These are phyloP conservation scores for Astrothelium subdiscretum DNA, from an alignment of 495 filamentous ascomycete genomes.

Conservation along the genomic window DNA sequence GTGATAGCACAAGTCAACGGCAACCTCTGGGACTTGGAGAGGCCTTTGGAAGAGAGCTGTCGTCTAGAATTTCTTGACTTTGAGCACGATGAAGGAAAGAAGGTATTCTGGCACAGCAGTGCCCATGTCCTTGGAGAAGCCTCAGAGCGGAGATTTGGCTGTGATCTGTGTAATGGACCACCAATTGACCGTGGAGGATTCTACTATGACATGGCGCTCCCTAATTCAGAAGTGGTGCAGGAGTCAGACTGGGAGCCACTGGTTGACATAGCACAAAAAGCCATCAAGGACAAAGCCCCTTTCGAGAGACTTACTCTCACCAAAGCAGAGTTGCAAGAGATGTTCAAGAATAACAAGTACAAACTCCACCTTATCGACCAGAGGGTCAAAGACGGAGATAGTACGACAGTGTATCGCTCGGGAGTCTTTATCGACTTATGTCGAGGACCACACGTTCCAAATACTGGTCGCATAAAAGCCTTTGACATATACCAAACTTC, in stretches of 20 bases:
- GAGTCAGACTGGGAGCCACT: constrained; percentile 67
- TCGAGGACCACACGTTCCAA: constrained; percentile 74
- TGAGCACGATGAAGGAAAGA: constrained; percentile 66
- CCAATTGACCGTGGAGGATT: constrained; percentile 89
- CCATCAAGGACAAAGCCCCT: constrained; percentile 91
- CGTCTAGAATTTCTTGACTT: constrained; percentile 72
- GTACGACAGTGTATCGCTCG: constrained; percentile 85
- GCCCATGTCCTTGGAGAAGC: constrained; percentile 93
- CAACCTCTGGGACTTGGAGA: constrained; percentile 80
- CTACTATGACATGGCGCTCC: constrained; percentile 94
- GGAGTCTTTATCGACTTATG: constrained; percentile 73
- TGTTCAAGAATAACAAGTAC: constrained; percentile 94
- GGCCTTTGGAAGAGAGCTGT: constrained; percentile 74
- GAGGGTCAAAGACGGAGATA: constrained; percentile 76
- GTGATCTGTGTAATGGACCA: constrained; percentile 83
- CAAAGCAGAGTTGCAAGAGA: constrained; percentile 82
- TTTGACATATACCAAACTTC: constrained; percentile 96
- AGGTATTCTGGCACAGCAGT: constrained; percentile 87
- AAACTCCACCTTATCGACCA: constrained; percentile 94
- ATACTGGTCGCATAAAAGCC: constrained; percentile 83
- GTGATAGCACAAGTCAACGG: constrained; percentile 77
- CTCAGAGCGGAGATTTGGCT: constrained; percentile 77
- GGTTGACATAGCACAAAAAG: constrained; percentile 58
- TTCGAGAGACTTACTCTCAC: constrained; percentile 83
- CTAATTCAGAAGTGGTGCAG: constrained; percentile 59